A percentile compares a stretch with the other conserved stretches of the same genome.
Conservation (phyloP, 306 rosid species). For the Pterocarpus santalinus region DNA sequence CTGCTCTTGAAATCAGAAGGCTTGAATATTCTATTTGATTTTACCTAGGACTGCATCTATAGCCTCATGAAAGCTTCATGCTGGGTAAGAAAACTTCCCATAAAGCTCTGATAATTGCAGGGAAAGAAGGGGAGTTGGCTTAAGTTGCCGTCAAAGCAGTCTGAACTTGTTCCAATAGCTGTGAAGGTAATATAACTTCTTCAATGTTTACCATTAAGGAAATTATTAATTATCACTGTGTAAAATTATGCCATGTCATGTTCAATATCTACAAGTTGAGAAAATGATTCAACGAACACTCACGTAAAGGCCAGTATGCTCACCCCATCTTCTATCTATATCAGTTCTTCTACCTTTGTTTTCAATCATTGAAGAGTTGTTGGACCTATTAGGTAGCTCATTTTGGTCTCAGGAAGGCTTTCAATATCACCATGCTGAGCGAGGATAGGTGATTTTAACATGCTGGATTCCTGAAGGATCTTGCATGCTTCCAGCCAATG, state of each 20-base stretch:
- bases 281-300: constrained; percentile 3
- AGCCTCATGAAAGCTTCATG: not conserved
- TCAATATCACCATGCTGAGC: constrained; percentile 90
- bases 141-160: constrained; percentile 73
- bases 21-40: no score
- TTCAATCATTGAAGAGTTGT: constrained; percentile 6
- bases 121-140: constrained; percentile 99
- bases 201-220: not conserved
- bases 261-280: not conserved
- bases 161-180: constrained; percentile 83
- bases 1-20: no score
- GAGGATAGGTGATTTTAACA: constrained; percentile 93
- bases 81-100: not conserved
- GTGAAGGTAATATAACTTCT: constrained; percentile 76
- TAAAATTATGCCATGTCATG: not conserved
- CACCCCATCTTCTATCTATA: no score
- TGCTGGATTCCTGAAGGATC: constrained; percentile 97
- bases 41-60: no score
- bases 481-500: constrained; percentile 92
- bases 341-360: not conserved
- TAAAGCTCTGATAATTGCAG: constrained; percentile 51
- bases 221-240: no score
- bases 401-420: constrained; percentile 86
- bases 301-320: not conserved
- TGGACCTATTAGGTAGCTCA: constrained; percentile 45